Percentiles rank a stretch among this genome's conserved stretches.
Conservation (phyloP, 169 alveolate genomes). For the Plasmodium vivax region DNA sequence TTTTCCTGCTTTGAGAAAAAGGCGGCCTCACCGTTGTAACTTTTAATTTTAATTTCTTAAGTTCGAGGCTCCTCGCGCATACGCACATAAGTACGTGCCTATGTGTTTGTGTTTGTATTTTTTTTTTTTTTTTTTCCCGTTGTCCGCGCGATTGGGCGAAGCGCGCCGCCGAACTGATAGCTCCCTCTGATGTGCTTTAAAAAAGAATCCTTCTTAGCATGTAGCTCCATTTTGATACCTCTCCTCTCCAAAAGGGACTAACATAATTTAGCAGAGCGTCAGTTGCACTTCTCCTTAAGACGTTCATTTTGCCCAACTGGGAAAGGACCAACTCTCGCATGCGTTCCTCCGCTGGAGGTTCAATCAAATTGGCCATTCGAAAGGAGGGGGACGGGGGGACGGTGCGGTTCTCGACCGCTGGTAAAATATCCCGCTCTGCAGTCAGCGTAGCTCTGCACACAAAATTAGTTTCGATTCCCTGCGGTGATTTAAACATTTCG, state of each 20-base stretch:
- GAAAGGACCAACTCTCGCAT: not conserved
- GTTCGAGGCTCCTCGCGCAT: not conserved
- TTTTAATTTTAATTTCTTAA: too few relatives aligned
- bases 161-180: not conserved
- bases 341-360: not conserved
- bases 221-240: not conserved
- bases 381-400: not conserved
- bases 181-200: not conserved
- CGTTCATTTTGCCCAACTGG: not conserved
- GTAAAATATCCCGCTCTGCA: not conserved
- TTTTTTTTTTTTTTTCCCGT: not conserved
- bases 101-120: not conserved
- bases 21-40: not conserved
- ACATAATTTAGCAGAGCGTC: not conserved
- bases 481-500: not conserved
- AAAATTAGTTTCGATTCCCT: not conserved
- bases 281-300: not conserved
- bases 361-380: not conserved
- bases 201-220: not conserved
- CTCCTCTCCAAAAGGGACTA: not conserved
- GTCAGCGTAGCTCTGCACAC: not conserved
- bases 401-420: not conserved
- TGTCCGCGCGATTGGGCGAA: not conserved
- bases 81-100: not conserved
- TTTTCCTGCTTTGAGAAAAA: not conserved